Base-by-base conservation (phyloP, 345 rosid genomes). In the Excoecaria cochinchinensis region DNA sequence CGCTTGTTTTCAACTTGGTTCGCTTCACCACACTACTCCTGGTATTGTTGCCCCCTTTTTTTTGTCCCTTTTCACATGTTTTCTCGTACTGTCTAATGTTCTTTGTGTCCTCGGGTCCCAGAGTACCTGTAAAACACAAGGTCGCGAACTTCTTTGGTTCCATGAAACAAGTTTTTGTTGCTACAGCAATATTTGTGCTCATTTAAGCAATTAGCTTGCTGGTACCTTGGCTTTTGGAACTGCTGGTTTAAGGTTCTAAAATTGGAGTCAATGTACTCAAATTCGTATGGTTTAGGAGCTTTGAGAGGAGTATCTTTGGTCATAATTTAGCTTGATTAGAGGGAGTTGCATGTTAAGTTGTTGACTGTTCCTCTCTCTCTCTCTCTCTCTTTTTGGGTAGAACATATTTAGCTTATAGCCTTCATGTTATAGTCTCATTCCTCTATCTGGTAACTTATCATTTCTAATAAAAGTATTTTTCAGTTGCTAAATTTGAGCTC, bases 1-100 rank as follows among this genome's bases (percentile, higher is more conserved):
- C 76, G 75, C 86, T 70, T 88, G 86, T 75, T 89, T 86, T 80
- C 89, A 81, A 70, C 90, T 87, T 63, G 84, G 85, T 71, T 46
- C 51, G 69, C 79, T 83, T 79, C 78, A 77, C 84, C 87, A 82
- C 47, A 85, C 51, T 55, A 71, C 85, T 68, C 87, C 92, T 21
- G 99, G 98, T 95, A 81, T 60, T 16, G 36, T 53, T 52, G 76
- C 31, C 21, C 31, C 16, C 2, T n/a, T 31, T 31, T 31, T 31
- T 31, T 1, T 31, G 31, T 31, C 31, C 1, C 31, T 31, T 1
- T 31, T 31, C 31, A 31, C 31, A 31, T 31, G 31, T 31, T 1
- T 31, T 31, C 31, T 31, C 31, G 1, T 31, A 31, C 31, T 31
- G 2, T 31, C 31, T 31, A 31, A 31, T 31, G 31, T 31, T 31